Evolutionary conservation across 208 protist species (phyloP).

Genomic region (Trypanosoma lewisi): DNA sequence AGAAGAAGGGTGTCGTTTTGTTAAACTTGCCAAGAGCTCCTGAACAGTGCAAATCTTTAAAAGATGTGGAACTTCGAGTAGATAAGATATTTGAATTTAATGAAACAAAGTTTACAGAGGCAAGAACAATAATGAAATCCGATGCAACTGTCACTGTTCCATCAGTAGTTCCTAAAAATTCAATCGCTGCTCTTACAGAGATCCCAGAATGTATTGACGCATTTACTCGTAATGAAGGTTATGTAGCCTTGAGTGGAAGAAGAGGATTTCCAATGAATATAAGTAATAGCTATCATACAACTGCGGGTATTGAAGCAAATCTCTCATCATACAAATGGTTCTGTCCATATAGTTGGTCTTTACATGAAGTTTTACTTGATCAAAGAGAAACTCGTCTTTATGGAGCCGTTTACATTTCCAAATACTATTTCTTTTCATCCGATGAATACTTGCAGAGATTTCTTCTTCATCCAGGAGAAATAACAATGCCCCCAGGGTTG

Average conservation of each 20-base stretch:
- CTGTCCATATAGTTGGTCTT: conserved; percentile 82
- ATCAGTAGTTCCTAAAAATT: conserved; percentile 30
- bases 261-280: conserved; percentile 61
- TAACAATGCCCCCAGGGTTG: conserved; percentile 43
- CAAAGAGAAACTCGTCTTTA: conserved; percentile 20
- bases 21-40: conserved; percentile 59
- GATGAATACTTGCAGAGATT: conserved; percentile 57
- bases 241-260: conserved; percentile 29
- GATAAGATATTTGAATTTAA: conserved; percentile 25
- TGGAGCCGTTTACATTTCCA: conserved; percentile 56
- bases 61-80: conserved; percentile 9
- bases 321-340: conserved; percentile 73
- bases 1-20: conserved; percentile 69
- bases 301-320: conserved; percentile 27
- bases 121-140: conserved; percentile 3
- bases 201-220: conserved; percentile 57
- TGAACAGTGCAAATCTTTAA: conserved; percentile 29
- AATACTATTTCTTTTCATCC: conserved; percentile 79
- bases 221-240: conserved; percentile 34
- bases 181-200: conserved; percentile 48
- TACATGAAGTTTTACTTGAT: conserved; percentile 54
- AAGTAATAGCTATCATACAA: conserved; percentile 42
- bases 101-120: conserved; percentile 19
- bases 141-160: conserved; percentile 20
- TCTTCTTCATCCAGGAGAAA: conserved; percentile 48